Conservation (phyloP, 2,329 filamentous ascomycete species). For the Monosporascus sp. region DNA sequence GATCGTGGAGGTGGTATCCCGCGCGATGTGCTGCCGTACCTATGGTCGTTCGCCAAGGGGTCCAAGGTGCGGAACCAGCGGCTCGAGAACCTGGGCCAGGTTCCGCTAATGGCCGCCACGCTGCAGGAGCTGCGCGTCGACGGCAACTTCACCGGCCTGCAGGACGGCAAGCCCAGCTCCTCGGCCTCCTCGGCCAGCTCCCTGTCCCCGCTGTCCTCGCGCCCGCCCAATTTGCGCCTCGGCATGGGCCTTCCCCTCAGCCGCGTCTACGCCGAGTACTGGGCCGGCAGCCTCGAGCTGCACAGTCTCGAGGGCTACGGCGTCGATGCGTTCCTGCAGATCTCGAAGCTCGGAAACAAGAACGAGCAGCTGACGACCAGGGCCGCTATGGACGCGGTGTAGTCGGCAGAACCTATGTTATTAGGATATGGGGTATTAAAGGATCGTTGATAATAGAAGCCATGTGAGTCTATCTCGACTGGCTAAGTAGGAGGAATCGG, state of each 20-base stretch:
- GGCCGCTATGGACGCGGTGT: slow-evolving; percentile 73
- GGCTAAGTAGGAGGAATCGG: no score
- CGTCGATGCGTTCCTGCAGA: slow-evolving; percentile 91
- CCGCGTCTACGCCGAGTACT: slow-evolving; percentile 93
- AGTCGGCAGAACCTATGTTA: slow-evolving; percentile 13
- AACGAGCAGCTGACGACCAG: slow-evolving; percentile 85
- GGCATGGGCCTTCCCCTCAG: slow-evolving; percentile 94
- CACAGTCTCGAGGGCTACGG: slow-evolving; percentile 95
- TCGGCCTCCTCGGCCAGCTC: background rate
- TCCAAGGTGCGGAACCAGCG: slow-evolving; percentile 69
- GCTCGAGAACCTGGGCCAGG: slow-evolving; percentile 77
- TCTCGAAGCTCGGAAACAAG: slow-evolving; percentile 94
- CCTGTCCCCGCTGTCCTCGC: slow-evolving; percentile 70
- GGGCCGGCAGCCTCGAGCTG: slow-evolving; percentile 86
- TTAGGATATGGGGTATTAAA: no score
- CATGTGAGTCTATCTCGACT: no score
- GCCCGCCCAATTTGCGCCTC: slow-evolving; percentile 79
- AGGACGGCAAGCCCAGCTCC: slow-evolving; percentile 11
- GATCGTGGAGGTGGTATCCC: slow-evolving; percentile 93
- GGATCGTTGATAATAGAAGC: no score
- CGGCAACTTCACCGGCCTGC: slow-evolving; percentile 19
- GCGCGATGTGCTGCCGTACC: slow-evolving; percentile 74
- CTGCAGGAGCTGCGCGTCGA: slow-evolving; percentile 73
- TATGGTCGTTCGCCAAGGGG: slow-evolving; percentile 97
- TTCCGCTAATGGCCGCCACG: slow-evolving; percentile 88